These are phyloP conservation scores for Ogataea wickerhamii DNA, from an alignment of 805 yeast species.

Conservation along the genomic window DNA sequence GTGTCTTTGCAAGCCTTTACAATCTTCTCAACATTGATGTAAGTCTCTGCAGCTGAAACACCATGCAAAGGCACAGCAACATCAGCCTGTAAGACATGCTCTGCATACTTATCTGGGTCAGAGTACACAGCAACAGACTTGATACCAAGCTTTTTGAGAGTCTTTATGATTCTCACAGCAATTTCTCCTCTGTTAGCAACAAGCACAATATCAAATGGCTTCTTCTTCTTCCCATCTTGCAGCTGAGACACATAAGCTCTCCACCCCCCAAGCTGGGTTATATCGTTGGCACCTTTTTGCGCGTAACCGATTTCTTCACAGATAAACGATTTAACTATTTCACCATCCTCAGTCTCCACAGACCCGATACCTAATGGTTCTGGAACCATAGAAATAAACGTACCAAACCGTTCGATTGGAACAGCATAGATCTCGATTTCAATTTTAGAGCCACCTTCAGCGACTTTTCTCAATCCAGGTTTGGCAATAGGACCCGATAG, in stretches of 20 bases:
- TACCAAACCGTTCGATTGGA: slow-evolving; percentile 75
- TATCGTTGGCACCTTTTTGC: slow-evolving; percentile 68
- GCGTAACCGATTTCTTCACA: slow-evolving; percentile 89
- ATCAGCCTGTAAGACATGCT: slow-evolving; percentile 83
- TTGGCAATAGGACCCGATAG: slow-evolving; percentile 76
- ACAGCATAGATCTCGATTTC: slow-evolving; percentile 80
- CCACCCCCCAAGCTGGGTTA: slow-evolving; percentile 91
- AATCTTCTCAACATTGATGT: slow-evolving; percentile 80
- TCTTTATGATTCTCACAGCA: slow-evolving; percentile 89
- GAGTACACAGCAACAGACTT: slow-evolving; percentile 85
- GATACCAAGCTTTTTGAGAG: slow-evolving; percentile 76
- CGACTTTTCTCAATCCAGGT: slow-evolving; percentile 82
- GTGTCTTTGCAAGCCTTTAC: slow-evolving; percentile 79
- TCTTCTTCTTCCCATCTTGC: slow-evolving; percentile 32
- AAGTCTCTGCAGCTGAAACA: slow-evolving; percentile 83
- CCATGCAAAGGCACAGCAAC: slow-evolving; percentile 78
- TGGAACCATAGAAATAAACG: slow-evolving; percentile 84
- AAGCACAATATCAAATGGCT: slow-evolving; percentile 78
- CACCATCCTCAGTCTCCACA: slow-evolving; percentile 76
- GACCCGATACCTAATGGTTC: slow-evolving; percentile 95
- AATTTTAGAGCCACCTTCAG: slow-evolving; percentile 52
- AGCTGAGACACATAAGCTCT: slow-evolving; percentile 48
- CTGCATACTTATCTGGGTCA: slow-evolving; percentile 83
- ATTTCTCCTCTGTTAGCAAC: slow-evolving; percentile 98
- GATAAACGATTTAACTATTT: slow-evolving; percentile 87